A percentile compares a stretch with the other conserved stretches of the same genome.
Conservation (phyloP, 2,329 filamentous ascomycete genomes). For the Diaporthe batatas region DNA sequence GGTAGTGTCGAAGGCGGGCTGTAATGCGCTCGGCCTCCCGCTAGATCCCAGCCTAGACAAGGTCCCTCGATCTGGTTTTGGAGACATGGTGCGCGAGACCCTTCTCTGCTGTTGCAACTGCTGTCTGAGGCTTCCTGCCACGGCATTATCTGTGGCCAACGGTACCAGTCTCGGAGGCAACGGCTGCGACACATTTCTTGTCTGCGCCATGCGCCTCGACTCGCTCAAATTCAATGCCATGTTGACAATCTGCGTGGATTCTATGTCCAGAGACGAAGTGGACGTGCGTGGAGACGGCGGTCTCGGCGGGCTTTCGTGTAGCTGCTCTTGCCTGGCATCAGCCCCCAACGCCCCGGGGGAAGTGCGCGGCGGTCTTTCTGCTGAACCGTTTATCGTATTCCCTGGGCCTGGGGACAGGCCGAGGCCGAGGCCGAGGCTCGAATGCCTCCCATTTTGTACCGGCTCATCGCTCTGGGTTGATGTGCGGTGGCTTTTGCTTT, state of each 20-base stretch:
- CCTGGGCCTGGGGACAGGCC: constrained; percentile 16
- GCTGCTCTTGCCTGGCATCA: constrained; percentile 45
- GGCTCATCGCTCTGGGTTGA: constrained; percentile 32
- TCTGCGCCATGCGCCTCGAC: constrained; percentile 75
- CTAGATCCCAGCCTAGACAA: constrained; percentile 58
- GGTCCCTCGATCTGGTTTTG: constrained; percentile 61
- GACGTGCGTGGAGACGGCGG: constrained; percentile 46
- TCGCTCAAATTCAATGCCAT: constrained; percentile 92
- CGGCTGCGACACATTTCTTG: constrained; percentile 66
- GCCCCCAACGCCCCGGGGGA: constrained; percentile 17
- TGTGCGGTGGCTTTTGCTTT: constrained; percentile 37
- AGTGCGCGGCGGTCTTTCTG: constrained; percentile 34
- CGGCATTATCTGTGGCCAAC: constrained; percentile 61
- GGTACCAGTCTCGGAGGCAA: constrained; percentile 65
- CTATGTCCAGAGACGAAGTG: constrained; percentile 69
- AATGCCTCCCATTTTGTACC: constrained; percentile 10
- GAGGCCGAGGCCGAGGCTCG: constrained; percentile 26
- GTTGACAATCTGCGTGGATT: constrained; percentile 91
- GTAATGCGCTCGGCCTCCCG: constrained; percentile 60
- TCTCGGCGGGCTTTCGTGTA: constrained; percentile 46
- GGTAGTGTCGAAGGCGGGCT: constrained; percentile 60
- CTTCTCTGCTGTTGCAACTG: constrained; percentile 80
- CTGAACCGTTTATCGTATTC: constrained; percentile 23
- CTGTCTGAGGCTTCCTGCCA: constrained; percentile 72
- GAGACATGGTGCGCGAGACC: constrained; percentile 72